Base-by-base conservation (phyloP, 1,284 basidiomycete species). In the Puccinia novopanici region DNA sequence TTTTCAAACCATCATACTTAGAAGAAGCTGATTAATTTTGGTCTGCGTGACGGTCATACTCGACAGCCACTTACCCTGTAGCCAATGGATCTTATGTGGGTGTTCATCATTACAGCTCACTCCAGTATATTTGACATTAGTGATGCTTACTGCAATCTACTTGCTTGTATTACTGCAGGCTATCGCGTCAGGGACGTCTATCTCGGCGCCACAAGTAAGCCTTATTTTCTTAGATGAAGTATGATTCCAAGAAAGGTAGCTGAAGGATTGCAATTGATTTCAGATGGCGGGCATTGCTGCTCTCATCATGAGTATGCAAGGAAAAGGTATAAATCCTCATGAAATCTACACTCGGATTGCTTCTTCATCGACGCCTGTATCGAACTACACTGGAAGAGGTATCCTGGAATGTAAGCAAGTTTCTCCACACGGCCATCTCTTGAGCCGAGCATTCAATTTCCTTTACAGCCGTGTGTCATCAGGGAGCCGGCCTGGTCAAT, bases 111-210 rank as follows among this genome's bases (percentile, higher is more conserved):
- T 3, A 42, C 1, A 3, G 22, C 30, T 37, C 19, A 22, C 19
- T 19, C 24, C n/a, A 8, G 89, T 99, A 50, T 93, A 98, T 37
- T 19, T 17, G 3, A 19, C 0, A 5, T 27, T 57, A 24, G 57
- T 73, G 0, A 67, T 27, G 6, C 63, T 67, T 9, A 67, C 8
- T 48, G 42, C 3, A 27, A 15, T 24, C 22, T 15, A 27, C n/a
- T 65, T 34, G 17, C 40, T 40, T 48, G 0, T 9, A 22, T 22
- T 6, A 68, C 13, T 74, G 13, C 52, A 81, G 79, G 79, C 79
- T 13, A 75, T 81, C 40, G 61, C 71, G 9, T 81, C 79, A 10
- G 79, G 79, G 50, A 81, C 79, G 5, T 81, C 79, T 8, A 75
- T 81, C n/a, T 65, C 79, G 3, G 72, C 79, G 2, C 79, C 79